Conservation (phyloP, 129 eudicot genomes). For the Tagetes patula region DNA sequence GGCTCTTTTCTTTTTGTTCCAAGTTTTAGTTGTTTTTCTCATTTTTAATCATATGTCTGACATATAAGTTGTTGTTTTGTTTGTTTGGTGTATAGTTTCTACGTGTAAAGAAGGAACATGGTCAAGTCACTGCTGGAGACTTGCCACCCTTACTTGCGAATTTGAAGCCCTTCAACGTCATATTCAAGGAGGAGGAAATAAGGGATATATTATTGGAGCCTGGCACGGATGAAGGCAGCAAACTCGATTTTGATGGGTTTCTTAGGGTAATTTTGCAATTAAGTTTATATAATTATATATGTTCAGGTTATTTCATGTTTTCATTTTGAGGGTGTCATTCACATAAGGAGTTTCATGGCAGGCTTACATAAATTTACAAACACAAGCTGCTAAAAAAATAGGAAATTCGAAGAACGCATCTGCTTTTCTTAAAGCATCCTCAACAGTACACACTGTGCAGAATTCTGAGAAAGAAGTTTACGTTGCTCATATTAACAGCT, state of each 20-base stretch:
- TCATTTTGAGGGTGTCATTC: conserved; percentile 14
- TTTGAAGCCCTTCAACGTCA: conserved; percentile 51
- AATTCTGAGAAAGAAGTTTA: conserved; percentile 80
- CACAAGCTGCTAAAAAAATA: conserved; percentile 57
- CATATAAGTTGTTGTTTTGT: conserved; percentile 7
- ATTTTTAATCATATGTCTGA: neutral
- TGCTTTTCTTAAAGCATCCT: conserved; percentile 75
- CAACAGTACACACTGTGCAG: conserved; percentile 74
- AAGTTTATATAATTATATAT: neutral
- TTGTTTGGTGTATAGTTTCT: conserved; percentile 49
- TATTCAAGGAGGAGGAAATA: conserved; percentile 68
- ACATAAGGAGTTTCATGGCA: conserved; percentile 32
- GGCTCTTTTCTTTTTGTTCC: too few relatives aligned
- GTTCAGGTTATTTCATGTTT: conserved; percentile 11
- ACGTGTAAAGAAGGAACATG: conserved; percentile 55
- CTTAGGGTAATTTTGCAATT: conserved; percentile 51
- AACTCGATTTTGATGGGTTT: conserved; percentile 77
- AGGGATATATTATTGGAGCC: conserved; percentile 48
- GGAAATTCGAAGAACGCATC: conserved; percentile 62
- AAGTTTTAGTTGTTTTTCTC: too few relatives aligned
- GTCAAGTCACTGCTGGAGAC: conserved; percentile 61
- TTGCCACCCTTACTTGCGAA: conserved; percentile 75
- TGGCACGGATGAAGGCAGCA: conserved; percentile 44
- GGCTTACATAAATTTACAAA: conserved; percentile 71
- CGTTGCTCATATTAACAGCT: conserved; percentile 93